These are phyloP conservation scores for Anethum foeniculum DNA, from an alignment of 140 eudicot genomes.

Conservation along the genomic window DNA sequence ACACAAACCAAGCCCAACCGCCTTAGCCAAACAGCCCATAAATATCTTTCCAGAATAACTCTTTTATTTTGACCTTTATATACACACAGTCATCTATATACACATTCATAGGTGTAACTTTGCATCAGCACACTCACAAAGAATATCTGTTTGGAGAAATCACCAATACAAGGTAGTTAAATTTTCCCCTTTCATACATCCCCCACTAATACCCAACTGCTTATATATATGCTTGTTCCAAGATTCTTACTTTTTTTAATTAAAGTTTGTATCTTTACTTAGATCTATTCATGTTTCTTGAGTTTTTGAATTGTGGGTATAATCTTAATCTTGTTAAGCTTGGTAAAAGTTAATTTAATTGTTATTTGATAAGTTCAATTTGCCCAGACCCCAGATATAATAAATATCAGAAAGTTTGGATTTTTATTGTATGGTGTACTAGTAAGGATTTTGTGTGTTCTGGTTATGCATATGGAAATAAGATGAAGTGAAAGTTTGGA, in stretches of 20 bases:
- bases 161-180: background rate
- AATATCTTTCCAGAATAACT: background rate
- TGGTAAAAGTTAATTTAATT: background rate
- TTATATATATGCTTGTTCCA: background rate
- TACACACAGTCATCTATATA: background rate
- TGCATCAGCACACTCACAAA: background rate
- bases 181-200: background rate
- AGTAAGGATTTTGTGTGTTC: background rate
- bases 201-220: background rate
- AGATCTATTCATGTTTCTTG: background rate
- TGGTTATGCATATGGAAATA: background rate
- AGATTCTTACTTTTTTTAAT: background rate
- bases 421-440: background rate
- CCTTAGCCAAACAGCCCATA: background rate
- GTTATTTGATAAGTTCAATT: background rate
- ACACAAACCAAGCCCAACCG: conserved; percentile 2
- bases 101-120: background rate
- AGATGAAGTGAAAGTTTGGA: no score
- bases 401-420: background rate
- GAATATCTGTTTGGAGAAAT: conserved; percentile 9
- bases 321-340: background rate
- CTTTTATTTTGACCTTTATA: background rate
- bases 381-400: background rate
- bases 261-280: background rate
- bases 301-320: background rate